Evolutionary conservation across 139 green algal species (phyloP), one percentile per base, ranked within the genome.

Genomic region (Yamagishiella unicocca): DNA sequence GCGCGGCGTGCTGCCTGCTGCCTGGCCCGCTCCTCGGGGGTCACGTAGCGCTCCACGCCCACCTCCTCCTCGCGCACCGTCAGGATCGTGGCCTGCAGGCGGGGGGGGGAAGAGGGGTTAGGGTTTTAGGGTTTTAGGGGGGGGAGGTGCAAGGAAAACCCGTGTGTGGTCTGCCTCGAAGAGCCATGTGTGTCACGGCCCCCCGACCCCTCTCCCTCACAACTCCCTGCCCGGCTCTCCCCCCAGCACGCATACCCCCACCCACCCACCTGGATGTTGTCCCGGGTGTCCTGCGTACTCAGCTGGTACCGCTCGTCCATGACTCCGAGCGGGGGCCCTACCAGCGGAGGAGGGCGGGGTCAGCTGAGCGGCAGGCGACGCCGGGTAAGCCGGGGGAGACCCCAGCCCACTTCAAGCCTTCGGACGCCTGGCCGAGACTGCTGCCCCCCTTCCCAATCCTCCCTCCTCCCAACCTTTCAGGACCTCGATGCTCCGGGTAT

Each of bases 61-160:
- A 92, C 85, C 85, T 92, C 89, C 35, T 92, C 89, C 17, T 92
- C 85, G 24, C 45, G 64, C 27, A 91, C 89, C 14, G 46, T 82
- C 54, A 92, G 67, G 12, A 92, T 67, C 0, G 64, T 45, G 25
- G 54, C 55, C 38, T 67, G 74, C 24, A 4, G 40, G 68, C 38
- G 17, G 14, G 19, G 22, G 58, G 58, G 24, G 14, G 58, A 68
- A n/a, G n/a, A n/a, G n/a, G 58, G 58, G 19, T 29, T 6, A 68
- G 58, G 58, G 64, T 40, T 29, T n/a, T 3, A 42, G n/a, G 50
- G 50, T n/a, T n/a, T n/a, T n/a, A n/a, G n/a, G n/a, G n/a, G n/a
- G n/a, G n/a, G n/a, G n/a, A n/a, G n/a, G n/a, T n/a, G n/a, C n/a
- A n/a, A n/a, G n/a, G n/a, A n/a, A n/a, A n/a, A n/a, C n/a, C n/a